Evolutionary conservation across 768 basidiomycete species (phyloP), one percentile per base, ranked within the genome.

Genomic region (Psilocybe azurescens): DNA sequence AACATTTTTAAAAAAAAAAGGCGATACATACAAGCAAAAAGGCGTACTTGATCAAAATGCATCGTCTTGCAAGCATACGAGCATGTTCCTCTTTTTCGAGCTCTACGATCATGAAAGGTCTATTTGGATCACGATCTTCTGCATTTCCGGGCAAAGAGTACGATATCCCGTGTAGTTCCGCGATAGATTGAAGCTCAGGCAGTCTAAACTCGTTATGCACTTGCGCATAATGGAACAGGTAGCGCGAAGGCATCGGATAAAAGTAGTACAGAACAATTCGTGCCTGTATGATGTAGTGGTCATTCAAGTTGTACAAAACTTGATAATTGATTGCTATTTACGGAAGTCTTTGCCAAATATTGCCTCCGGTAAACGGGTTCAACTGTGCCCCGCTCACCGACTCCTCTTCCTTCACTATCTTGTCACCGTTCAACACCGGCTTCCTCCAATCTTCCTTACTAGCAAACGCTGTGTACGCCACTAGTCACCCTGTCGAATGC

Each of bases 21-120:
- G 51, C 41, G 47, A 57, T 58, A 6, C 24, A 51, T 3, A 62
- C 59, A 28, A 28, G 52, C 1, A 41, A 60, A 54, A 49, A n/a
- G 38, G 75, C 86, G 58, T 62, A 95, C 95, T 90, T 95, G 71
- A 99, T 83, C 54, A 96, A 73, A 48, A 97, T 88, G 67, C 94
- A 93, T 65, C 97, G 78, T 60, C 81, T 77, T 0, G 92, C 90
- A 29, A 99, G 79, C n/a, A 85, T 72, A 50, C 80, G 75, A 0
- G 91, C 94, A 62, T 97, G 88, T 38, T 87, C 85, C 65, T 94
- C 94, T 29, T 79, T 72, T 20, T 87, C 84, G 5, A 98, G 77
- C 8, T 78, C 78, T 36, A 95, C 74, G 48, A 92, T 75, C 85
- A 94, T 89, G 74, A 90, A 94, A 2, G 94, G 93, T 54, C 88